Base-by-base conservation (phyloP, 2,329 filamentous ascomycete species). In the Sarocladium oryzae region DNA sequence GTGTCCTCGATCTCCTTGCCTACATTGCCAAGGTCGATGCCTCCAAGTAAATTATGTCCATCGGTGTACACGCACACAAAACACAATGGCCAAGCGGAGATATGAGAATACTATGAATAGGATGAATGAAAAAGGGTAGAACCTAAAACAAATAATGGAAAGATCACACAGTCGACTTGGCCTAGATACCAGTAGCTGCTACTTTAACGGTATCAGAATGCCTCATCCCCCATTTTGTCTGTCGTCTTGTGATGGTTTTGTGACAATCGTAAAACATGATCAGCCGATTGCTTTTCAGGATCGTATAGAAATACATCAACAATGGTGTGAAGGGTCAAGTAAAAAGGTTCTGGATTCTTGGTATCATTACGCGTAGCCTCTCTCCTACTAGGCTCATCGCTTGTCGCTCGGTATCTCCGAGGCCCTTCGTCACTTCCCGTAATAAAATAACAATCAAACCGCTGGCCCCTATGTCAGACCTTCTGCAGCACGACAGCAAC, bases 11-110 rank as follows among this genome's bases (percentile, higher is more conserved):
- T 76, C 86, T 93, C 65, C 69, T 82, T 70, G 77, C 79, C 74
- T 86, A 90, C 79, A 81, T 91, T 65, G 78, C 86, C 73, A 88
- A 88, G 80, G 84, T 86, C 59, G 88, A 91, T 66, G 79, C 68
- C 65, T 67, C 70, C 69, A 74, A 79, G 63, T 78, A 74, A 68
- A 58, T 49, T 30, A 30, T 13, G 28, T 7, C 28, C 28, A 13
- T 7, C 28, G 28, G 28, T 30, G 13, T 7, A 30, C 28, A 30
- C 28, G 38, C 13, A 13, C 10, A 9, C 24, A 40, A 6, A 8
- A 13, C 28, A 3, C 28, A n/a, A 15, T 7, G 5, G 9, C 10
- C 4, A 33, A 32, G 43, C 11, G 8, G 28, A 30, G 26, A 13
- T 10, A 33, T 33, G 28, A 48, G 43, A 15, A n/a, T n/a, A 24